Evolutionary conservation across 495 filamentous ascomycete genomes (phyloP).

Genomic region (Aspergillus ellipticus): DNA sequence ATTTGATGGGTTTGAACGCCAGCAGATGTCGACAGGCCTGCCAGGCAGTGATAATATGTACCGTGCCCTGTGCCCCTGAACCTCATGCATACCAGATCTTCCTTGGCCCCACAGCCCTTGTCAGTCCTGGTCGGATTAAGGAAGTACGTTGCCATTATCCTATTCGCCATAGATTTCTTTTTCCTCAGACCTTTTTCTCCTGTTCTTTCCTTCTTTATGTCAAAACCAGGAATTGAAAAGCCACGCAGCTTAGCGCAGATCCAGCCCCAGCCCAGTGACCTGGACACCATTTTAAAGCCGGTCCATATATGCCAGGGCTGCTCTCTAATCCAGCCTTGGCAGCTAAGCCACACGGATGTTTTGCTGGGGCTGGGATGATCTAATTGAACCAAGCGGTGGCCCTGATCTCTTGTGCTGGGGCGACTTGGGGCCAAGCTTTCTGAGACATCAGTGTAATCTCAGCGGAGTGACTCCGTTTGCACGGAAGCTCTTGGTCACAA

Average conservation of each 20-base stretch:
- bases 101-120: slow-evolving; percentile 2
- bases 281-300: slow-evolving; percentile 10
- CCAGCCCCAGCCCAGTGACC: slow-evolving; percentile 10
- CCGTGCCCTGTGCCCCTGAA: slow-evolving; percentile 8
- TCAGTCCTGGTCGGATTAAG: neutral
- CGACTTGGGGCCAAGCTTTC: slow-evolving; percentile 7
- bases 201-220: neutral
- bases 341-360: slow-evolving; percentile 7
- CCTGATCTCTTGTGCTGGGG: slow-evolving; percentile 4
- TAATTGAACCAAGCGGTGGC: slow-evolving; percentile 4
- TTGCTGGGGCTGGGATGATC: slow-evolving; percentile 7
- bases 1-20: slow-evolving; percentile 5
- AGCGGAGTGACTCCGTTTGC: slow-evolving; percentile 17
- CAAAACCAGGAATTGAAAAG: slow-evolving; percentile 1
- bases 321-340: slow-evolving; percentile 7
- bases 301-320: slow-evolving; percentile 12
- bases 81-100: slow-evolving; percentile 13
- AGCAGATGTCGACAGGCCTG: slow-evolving; percentile 4
- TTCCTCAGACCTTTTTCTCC: neutral
- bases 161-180: neutral
- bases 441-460: slow-evolving; percentile 18
- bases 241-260: slow-evolving; percentile 10
- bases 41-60: slow-evolving; percentile 7
- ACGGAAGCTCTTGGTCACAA: neutral
- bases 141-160: neutral